Conservation (phyloP, 805 yeast genomes). For the Huiozyma sinensis region DNA sequence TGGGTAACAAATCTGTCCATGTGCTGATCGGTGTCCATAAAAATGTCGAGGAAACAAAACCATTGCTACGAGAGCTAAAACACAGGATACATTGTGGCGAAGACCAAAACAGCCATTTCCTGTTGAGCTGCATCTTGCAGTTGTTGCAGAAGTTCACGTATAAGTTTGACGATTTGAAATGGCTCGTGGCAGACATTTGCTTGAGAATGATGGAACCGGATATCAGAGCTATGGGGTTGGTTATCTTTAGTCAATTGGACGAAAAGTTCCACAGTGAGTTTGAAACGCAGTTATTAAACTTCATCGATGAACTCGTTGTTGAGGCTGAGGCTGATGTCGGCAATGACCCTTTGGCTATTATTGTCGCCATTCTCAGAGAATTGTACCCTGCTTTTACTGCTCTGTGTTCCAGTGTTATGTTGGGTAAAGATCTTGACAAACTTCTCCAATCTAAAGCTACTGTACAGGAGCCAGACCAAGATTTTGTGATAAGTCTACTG, state of each 20-base stretch:
- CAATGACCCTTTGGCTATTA: conserved; percentile 12
- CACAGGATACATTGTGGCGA: conserved; percentile 13
- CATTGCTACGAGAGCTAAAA: conserved; percentile 12
- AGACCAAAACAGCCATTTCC: conserved; percentile 11
- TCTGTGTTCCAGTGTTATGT: conserved; percentile 22
- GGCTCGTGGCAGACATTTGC: conserved; percentile 19
- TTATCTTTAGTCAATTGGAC: conserved; percentile 14
- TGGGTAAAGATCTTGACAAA: conserved; percentile 20
- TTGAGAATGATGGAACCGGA: conserved; percentile 13
- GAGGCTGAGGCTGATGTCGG: conserved; percentile 21
- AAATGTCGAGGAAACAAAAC: conserved; percentile 9
- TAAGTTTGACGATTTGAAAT: conserved; percentile 14
- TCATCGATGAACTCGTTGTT: conserved; percentile 14
- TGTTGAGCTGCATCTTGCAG: conserved; percentile 18
- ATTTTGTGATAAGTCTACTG: conserved; percentile 23
- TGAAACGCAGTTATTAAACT: conserved; percentile 9
- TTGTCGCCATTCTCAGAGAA: conserved; percentile 16
- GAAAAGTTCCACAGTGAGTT: conserved; percentile 10
- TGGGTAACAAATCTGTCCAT: conserved; percentile 12
- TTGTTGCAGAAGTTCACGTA: conserved; percentile 21
- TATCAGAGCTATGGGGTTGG: conserved; percentile 13
- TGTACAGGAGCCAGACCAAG: conserved; percentile 10
- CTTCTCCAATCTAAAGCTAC: conserved; percentile 15
- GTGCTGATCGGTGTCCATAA: conserved; percentile 17
- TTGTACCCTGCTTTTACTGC: conserved; percentile 22